These are phyloP conservation scores for Colletotrichum sp. DNA, from an alignment of 2,329 filamentous ascomycete genomes.

Conservation along the genomic window DNA sequence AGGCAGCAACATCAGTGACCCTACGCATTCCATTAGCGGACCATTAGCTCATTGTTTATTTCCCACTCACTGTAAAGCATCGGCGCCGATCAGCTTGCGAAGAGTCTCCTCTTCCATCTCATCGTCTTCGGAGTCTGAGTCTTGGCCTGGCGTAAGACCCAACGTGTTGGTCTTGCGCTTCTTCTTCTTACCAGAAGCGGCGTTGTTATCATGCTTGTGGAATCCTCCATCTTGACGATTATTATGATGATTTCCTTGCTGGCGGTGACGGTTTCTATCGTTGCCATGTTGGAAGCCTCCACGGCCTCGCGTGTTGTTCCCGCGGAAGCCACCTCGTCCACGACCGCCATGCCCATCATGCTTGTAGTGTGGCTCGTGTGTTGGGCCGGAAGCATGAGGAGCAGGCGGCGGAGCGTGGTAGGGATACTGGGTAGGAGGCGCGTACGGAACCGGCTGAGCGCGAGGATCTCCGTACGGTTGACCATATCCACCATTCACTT, in stretches of 20 bases:
- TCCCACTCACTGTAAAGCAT: constrained; percentile 57
- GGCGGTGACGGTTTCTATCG: neutral
- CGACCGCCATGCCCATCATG: constrained; percentile 37
- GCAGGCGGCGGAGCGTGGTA: constrained; percentile 45
- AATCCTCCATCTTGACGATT: constrained; percentile 27
- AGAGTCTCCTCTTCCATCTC: constrained; percentile 75
- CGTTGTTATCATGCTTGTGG: constrained; percentile 38
- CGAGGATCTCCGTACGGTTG: constrained; percentile 48
- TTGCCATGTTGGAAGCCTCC: constrained; percentile 39
- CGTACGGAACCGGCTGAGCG: constrained; percentile 31
- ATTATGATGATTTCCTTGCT: constrained; percentile 46
- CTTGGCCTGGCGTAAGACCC: constrained; percentile 71
- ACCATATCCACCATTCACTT: constrained; percentile 40
- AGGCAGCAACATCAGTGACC: constrained; percentile 75
- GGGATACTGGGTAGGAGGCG: constrained; percentile 31
- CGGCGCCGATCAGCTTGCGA: constrained; percentile 59
- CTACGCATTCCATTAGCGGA: constrained; percentile 33
- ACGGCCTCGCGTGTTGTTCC: constrained; percentile 29
- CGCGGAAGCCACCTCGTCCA: constrained; percentile 23
- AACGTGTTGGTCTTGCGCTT: constrained; percentile 75
- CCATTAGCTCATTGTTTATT: neutral
- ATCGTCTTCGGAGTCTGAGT: constrained; percentile 69
- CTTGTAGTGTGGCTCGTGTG: constrained; percentile 34
- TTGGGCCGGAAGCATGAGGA: constrained; percentile 36
- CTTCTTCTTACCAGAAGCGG: constrained; percentile 67